Percentiles rank a stretch among this genome's conserved stretches.
phyloP scores from a whole-genome alignment of 306 rosid genomes.

The Mimosa pudica region DNA sequence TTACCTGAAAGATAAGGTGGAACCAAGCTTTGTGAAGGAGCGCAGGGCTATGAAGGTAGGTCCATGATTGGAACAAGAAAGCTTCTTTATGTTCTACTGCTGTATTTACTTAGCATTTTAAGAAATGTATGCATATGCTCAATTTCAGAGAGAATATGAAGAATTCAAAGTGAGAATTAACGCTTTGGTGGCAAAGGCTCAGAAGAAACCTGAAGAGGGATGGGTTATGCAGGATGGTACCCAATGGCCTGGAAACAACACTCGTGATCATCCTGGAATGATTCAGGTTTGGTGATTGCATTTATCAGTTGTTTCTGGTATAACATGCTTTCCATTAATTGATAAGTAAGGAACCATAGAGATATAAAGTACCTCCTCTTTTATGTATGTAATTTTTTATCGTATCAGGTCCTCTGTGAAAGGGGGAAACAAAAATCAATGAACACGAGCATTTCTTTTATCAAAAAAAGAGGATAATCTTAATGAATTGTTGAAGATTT shows the following conservation, averaged over 20 bases:
- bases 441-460: not conserved
- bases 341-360: not conserved
- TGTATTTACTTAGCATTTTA: not conserved
- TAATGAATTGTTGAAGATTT: not conserved
- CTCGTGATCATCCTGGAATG: constrained; percentile 91
- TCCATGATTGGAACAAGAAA: constrained; percentile 7
- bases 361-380: constrained; percentile 19
- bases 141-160: constrained; percentile 76
- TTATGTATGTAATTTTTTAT: constrained; percentile 6
- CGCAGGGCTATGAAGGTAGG: constrained; percentile 77
- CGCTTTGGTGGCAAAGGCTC: constrained; percentile 79
- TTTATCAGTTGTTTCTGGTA: constrained; percentile 5
- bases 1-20: constrained; percentile 81
- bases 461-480: constrained; percentile 11
- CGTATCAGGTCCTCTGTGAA: constrained; percentile 6
- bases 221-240: constrained; percentile 90
- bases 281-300: constrained; percentile 68
- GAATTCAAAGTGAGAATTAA: constrained; percentile 89
- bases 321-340: not conserved
- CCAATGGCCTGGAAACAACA: constrained; percentile 94
- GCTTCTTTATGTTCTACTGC: not conserved
- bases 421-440: not conserved
- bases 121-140: constrained; percentile 11
- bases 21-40: constrained; percentile 81
- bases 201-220: constrained; percentile 83